Evolutionary conservation across 202 grass and related monocot species (phyloP).

Genomic region (Panicum virgatum): DNA sequence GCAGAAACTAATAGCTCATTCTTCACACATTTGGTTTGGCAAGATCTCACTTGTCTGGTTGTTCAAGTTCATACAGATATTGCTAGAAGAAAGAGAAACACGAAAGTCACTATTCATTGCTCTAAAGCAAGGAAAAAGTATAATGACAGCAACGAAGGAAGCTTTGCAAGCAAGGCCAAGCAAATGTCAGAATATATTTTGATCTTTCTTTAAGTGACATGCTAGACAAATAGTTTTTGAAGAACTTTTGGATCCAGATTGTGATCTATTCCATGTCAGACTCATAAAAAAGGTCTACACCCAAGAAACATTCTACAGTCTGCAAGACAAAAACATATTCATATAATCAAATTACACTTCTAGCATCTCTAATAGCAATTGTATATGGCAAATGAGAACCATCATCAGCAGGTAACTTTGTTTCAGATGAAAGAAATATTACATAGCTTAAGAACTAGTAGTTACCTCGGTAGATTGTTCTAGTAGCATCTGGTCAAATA

Average conservation of each 20-base stretch:
- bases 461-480: conserved; percentile 81
- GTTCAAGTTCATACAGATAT: background rate
- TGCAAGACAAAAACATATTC: background rate
- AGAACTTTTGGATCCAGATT: too few relatives aligned
- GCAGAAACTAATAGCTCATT: conserved; percentile 28
- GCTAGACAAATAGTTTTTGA: background rate
- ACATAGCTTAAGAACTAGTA: background rate
- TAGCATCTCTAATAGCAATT: background rate
- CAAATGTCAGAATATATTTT: background rate
- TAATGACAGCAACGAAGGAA: background rate
- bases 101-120: background rate
- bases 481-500: conserved; percentile 80
- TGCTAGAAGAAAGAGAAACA: conserved; percentile 6
- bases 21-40: background rate
- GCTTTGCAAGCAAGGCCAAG: background rate
- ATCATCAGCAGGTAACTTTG: background rate
- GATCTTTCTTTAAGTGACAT: background rate
- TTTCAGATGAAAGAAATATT: background rate
- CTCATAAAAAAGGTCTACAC: background rate
- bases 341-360: background rate
- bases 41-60: background rate
- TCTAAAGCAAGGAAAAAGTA: conserved; percentile 1
- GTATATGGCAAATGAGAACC: background rate
- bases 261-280: background rate
- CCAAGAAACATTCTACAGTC: background rate